Conservation (phyloP, 2,329 filamentous ascomycete species). For the Onygenales sp. region DNA sequence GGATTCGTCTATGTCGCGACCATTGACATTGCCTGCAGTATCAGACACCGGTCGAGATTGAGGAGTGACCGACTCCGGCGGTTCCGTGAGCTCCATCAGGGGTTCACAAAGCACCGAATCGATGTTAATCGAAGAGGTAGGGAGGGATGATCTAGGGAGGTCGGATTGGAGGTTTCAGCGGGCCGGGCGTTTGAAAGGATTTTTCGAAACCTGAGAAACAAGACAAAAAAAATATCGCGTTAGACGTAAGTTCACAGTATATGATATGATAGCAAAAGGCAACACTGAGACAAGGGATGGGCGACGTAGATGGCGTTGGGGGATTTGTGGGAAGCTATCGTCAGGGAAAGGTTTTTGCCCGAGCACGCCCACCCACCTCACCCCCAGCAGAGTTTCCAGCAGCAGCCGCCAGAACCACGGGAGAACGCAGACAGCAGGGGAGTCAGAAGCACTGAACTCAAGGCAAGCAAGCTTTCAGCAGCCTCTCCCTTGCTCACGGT, state of each 20-base stretch:
- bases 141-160: background rate
- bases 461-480: background rate
- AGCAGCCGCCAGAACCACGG: background rate
- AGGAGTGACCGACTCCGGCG: slow-evolving; percentile 24
- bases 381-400: background rate
- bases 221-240: background rate
- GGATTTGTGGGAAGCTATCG: background rate
- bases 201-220: background rate
- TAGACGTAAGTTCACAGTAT: background rate
- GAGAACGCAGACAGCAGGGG: background rate
- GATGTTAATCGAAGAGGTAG: slow-evolving; percentile 1
- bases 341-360: background rate
- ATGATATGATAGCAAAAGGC: background rate
- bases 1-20: slow-evolving; percentile 33
- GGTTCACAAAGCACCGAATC: slow-evolving; percentile 1
- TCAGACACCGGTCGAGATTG: slow-evolving; percentile 5
- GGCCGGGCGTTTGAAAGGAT: background rate
- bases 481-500: background rate
- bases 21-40: slow-evolving; percentile 17
- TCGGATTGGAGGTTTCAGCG: slow-evolving; percentile 1
- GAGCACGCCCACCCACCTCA: background rate
- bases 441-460: background rate
- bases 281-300: background rate
- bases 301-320: background rate
- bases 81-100: slow-evolving; percentile 33